Conservation (phyloP, 768 basidiomycete species). For the Boletus patriciae region DNA sequence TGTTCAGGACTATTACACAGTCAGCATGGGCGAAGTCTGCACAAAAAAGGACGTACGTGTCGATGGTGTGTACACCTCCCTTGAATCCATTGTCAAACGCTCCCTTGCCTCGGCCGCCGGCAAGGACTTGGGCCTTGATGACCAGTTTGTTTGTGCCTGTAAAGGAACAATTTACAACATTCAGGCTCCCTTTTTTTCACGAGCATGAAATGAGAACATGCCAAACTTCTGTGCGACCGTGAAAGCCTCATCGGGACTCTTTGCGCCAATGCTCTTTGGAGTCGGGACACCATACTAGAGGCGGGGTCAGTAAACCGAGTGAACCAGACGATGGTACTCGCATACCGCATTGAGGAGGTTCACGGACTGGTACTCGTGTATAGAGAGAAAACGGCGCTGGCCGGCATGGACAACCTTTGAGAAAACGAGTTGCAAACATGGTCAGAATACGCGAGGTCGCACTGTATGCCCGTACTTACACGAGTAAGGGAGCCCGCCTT, state of each 20-base stretch:
- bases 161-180: neutral
- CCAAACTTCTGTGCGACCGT: constrained; percentile 89
- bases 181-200: neutral
- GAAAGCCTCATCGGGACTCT: constrained; percentile 85
- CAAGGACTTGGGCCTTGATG: constrained; percentile 98
- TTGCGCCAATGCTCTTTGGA: constrained; percentile 86
- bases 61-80: constrained; percentile 94
- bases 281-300: constrained; percentile 91
- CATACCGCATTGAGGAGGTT: constrained; percentile 88
- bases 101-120: constrained; percentile 98
- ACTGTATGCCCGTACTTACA: constrained; percentile 37
- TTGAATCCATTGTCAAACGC: constrained; percentile 94
- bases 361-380: constrained; percentile 98
- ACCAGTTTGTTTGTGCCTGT: constrained; percentile 78
- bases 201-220: constrained; percentile 33
- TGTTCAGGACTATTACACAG: constrained; percentile 65
- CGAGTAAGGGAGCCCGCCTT: constrained; percentile 65
- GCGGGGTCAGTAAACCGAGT: neutral
- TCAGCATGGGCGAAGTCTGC: constrained; percentile 6
- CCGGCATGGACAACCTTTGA: constrained; percentile 65
- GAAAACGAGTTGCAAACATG: neutral
- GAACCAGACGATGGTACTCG: neutral
- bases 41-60: constrained; percentile 54
- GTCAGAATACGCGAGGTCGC: neutral
- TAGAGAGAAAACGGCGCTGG: constrained; percentile 90